phyloP scores from a whole-genome alignment of 768 basidiomycete genomes.

The Phlebiopsis gigantea region DNA sequence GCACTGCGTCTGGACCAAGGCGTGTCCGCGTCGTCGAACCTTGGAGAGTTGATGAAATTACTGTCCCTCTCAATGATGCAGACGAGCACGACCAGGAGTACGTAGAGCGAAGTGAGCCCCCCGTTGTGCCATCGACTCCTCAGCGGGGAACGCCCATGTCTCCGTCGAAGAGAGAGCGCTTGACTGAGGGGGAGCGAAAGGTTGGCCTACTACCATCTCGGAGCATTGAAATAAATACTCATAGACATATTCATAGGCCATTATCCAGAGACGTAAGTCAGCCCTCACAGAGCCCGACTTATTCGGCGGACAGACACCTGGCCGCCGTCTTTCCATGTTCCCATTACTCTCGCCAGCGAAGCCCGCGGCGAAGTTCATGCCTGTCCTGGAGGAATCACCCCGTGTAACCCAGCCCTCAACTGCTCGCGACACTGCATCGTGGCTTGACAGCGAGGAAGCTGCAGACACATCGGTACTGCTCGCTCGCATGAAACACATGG shows the following conservation, averaged over 20 bases:
- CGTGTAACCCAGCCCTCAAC: not conserved
- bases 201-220: slow-evolving; percentile 19
- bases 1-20: slow-evolving; percentile 34
- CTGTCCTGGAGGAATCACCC: not conserved
- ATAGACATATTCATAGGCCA: slow-evolving; percentile 33
- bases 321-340: slow-evolving; percentile 30
- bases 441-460: slow-evolving; percentile 24
- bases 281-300: slow-evolving; percentile 48
- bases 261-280: slow-evolving; percentile 57
- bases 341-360: slow-evolving; percentile 16
- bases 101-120: not conserved
- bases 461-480: slow-evolving; percentile 31
- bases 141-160: not conserved
- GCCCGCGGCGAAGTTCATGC: slow-evolving; percentile 8
- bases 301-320: slow-evolving; percentile 50
- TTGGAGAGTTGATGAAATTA: slow-evolving; percentile 54
- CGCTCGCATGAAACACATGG: slow-evolving; percentile 32
- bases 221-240: not conserved
- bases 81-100: slow-evolving; percentile 10
- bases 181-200: slow-evolving; percentile 45
- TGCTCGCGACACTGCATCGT: not conserved
- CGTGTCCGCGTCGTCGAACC: slow-evolving; percentile 44
- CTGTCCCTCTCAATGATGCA: slow-evolving; percentile 30
- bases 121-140: not conserved
- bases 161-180: slow-evolving; percentile 18